These are phyloP conservation scores for Diaporthe sp. DNA, from an alignment of 2,329 filamentous ascomycete species.

Conservation along the genomic window DNA sequence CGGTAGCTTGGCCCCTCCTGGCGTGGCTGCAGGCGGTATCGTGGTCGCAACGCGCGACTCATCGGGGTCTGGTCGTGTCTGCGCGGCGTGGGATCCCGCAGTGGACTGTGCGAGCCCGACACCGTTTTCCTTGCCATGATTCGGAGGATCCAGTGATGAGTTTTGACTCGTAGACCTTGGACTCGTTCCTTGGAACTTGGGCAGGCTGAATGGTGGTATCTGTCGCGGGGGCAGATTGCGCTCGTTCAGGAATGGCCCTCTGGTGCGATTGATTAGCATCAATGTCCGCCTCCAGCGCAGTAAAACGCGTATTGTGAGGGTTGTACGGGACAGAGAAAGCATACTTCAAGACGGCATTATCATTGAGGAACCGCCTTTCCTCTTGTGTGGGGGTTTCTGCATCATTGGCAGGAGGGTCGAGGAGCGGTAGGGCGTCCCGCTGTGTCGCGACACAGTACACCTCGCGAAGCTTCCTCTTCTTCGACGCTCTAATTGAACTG, in stretches of 20 bases:
- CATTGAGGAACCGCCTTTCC: conserved; percentile 70
- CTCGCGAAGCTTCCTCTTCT: conserved; percentile 92
- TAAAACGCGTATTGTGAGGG: conserved; percentile 44
- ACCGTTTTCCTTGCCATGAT: conserved; percentile 17
- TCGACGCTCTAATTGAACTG: conserved; percentile 83
- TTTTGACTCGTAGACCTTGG: not conserved
- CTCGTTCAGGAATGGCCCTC: conserved; percentile 42
- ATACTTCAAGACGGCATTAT: conserved; percentile 72
- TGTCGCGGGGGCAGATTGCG: conserved; percentile 40
- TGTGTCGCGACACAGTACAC: conserved; percentile 85
- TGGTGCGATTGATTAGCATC: conserved; percentile 45
- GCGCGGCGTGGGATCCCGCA: conserved; percentile 1
- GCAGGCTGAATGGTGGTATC: conserved; percentile 40
- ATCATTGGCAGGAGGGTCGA: conserved; percentile 70
- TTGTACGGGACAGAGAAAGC: conserved; percentile 50
- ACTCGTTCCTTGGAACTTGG: conserved; percentile 18
- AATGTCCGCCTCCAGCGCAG: conserved; percentile 39
- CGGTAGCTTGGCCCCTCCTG: not conserved
- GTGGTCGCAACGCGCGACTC: conserved; percentile 32
- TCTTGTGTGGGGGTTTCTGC: conserved; percentile 65
- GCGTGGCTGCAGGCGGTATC: conserved; percentile 8
- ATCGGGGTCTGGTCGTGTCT: not conserved
- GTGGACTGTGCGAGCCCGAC: conserved; percentile 4
- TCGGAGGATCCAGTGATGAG: not conserved
- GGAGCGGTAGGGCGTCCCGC: conserved; percentile 71